Base-by-base conservation (phyloP, 2,329 filamentous ascomycete genomes). In the Fusarium heterosporum region DNA sequence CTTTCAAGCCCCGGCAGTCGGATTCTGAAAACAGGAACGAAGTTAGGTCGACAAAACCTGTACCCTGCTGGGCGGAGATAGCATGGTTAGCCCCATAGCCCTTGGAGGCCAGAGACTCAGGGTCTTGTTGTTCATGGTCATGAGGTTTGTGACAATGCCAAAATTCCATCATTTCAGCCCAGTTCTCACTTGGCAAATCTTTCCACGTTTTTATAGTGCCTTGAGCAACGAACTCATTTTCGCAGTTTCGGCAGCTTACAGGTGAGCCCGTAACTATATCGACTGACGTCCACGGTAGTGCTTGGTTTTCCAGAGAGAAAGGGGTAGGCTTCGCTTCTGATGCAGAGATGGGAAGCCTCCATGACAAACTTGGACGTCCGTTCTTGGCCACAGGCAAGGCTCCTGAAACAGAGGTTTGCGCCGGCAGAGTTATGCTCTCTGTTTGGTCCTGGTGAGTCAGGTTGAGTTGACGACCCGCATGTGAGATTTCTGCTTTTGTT, bases 141-240 rank as follows among this genome's bases (percentile, higher is more conserved):
- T 89, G 84, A 38, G 96, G 96, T 78, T 98, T 98, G 78, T 99
- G 96, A 74, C 96, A 99, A 78, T 99, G 96, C 96, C 96, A 99
- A 71, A 99, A 97, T 77, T 99, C 96, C 96, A 99, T 99, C 94
- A 99, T 97, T 80, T 99, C 96, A 1, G 96, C 96, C 96, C 96
- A 99, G 74, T 97, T 95, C 72, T 97, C 93, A 74, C 93, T 97
- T 0, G 96, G 96, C 17, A 99, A 81, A 74, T 99, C 93, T 78
- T 95, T 97, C 95, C 96, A 99, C 36, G 80, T 77, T 38, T 77
- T 79, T 9, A 87, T 80, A 5, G 50, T 69, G 9, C 75, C 79
- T 4, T 71, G 54, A 1, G 71, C 39, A 13, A 87, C 78, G 17
- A 87, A 61, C 3, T 52, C 61, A 16, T 74, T 59, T 42, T 66